Percentiles rank a stretch among this genome's conserved stretches.
These are phyloP conservation scores for Solanum ossicruentum DNA, from an alignment of 257 asterid genomes.

Conservation along the genomic window DNA sequence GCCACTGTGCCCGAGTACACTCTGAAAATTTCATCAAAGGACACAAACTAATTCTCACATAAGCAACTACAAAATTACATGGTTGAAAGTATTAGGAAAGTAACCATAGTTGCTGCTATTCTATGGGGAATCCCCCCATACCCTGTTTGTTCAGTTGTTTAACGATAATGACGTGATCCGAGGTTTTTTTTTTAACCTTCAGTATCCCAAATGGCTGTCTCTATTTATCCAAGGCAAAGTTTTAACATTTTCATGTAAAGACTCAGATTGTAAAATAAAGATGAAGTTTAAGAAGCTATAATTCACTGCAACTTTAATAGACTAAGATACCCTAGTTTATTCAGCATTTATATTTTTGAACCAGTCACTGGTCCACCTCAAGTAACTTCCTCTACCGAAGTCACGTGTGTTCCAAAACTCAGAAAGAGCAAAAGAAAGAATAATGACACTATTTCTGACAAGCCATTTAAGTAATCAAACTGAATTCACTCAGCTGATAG, in stretches of 20 bases:
- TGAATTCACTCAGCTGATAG: background rate
- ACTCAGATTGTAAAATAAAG: background rate
- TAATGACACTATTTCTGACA: background rate
- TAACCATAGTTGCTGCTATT: background rate
- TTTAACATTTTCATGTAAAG: background rate
- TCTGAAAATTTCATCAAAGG: conserved; percentile 18
- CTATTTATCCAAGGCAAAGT: background rate
- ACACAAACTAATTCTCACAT: background rate
- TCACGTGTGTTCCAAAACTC: background rate
- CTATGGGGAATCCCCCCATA: background rate
- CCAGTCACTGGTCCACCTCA: background rate
- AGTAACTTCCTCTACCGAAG: background rate
- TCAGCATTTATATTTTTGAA: background rate
- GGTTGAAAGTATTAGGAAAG: background rate
- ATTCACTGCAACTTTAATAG: background rate
- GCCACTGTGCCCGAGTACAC: conserved; percentile 90
- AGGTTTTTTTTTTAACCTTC: background rate
- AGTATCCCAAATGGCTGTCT: background rate
- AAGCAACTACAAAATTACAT: background rate
- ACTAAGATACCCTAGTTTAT: background rate
- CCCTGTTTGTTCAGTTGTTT: background rate
- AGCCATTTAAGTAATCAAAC: background rate
- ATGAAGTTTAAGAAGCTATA: background rate
- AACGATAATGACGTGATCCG: background rate
- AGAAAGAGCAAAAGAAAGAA: background rate